Evolutionary conservation across 2,329 filamentous ascomycete species (phyloP).

Genomic region (Colletotrichum cordylinicola): DNA sequence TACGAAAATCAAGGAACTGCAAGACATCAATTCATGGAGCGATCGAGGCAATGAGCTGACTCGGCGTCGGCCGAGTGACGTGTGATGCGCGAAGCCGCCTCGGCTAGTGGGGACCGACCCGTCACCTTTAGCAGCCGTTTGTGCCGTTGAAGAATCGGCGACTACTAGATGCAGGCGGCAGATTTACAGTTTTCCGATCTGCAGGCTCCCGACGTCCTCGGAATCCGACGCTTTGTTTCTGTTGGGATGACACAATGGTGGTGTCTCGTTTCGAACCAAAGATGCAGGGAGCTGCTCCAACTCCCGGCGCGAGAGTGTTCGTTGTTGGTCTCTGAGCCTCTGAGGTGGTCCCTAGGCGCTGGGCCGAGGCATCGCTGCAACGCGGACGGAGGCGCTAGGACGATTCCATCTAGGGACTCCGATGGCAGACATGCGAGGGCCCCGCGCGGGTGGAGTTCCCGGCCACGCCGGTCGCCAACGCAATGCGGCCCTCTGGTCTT

Average conservation of each 20-base stretch:
- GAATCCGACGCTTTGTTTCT: background rate
- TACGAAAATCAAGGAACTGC: background rate
- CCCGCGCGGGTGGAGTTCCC: slow-evolving; percentile 15
- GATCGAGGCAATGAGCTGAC: background rate
- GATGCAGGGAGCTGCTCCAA: background rate
- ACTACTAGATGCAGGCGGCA: background rate
- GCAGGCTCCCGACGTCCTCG: background rate
- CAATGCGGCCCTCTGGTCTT: background rate
- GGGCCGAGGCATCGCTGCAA: slow-evolving; percentile 11
- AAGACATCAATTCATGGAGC: background rate
- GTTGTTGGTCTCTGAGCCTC: background rate
- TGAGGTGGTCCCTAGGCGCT: background rate
- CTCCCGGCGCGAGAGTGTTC: background rate
- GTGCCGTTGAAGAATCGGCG: background rate
- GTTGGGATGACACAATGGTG: background rate
- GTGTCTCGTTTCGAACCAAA: background rate
- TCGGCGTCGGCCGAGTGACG: background rate
- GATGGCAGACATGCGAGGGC: background rate
- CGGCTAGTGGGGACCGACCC: background rate
- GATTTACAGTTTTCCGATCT: background rate
- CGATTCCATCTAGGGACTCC: slow-evolving; percentile 12
- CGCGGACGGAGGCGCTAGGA: slow-evolving; percentile 8
- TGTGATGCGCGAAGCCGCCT: background rate
- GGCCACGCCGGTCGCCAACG: background rate
- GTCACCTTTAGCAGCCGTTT: background rate